A percentile compares a stretch with the other conserved stretches of the same genome.
Evolutionary conservation across 176 grass and related monocot genomes (phyloP).

Genomic region (Oryza punctata): DNA sequence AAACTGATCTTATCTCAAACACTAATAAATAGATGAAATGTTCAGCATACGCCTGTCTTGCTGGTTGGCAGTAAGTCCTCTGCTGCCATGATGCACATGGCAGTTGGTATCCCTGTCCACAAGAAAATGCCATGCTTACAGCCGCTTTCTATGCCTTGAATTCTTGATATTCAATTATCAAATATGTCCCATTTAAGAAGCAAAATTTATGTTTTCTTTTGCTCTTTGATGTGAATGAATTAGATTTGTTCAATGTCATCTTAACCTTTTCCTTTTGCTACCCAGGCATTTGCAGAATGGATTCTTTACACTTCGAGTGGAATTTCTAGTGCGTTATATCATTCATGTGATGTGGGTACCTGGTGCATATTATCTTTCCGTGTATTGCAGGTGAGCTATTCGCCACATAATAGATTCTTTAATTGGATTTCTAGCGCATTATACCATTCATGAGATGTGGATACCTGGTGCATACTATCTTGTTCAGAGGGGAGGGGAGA

Average conservation of each 20-base stretch:
- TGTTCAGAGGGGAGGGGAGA: not conserved
- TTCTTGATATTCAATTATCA: conserved; percentile 17
- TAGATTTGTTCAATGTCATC: conserved; percentile 30
- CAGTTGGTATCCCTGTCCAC: not conserved
- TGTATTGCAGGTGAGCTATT: conserved; percentile 78
- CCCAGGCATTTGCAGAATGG: conserved; percentile 93
- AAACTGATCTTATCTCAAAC: not conserved
- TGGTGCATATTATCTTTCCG: conserved; percentile 91
- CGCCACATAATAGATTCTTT: conserved; percentile 62
- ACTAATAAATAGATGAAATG: not conserved
- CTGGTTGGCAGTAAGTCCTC: not conserved
- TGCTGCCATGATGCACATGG: not conserved
- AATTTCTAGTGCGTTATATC: conserved; percentile 89
- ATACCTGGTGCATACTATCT: conserved; percentile 65
- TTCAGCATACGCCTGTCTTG: not conserved
- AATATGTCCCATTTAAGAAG: conserved; percentile 18
- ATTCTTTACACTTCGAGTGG: conserved; percentile 93
- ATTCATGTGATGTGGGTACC: conserved; percentile 94
- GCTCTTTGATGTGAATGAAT: conserved; percentile 8
- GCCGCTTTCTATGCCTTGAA: not conserved
- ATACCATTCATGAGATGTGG: conserved; percentile 94
- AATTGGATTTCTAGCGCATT: conserved; percentile 77
- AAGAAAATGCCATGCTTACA: conserved; percentile 7
- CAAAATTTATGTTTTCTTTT: not conserved
- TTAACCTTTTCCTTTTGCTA: conserved; percentile 25